Percentiles rank a stretch among this genome's conserved stretches.
phyloP scores from a whole-genome alignment of 352 stramenopile species.

The Globisporangium spinosum region DNA sequence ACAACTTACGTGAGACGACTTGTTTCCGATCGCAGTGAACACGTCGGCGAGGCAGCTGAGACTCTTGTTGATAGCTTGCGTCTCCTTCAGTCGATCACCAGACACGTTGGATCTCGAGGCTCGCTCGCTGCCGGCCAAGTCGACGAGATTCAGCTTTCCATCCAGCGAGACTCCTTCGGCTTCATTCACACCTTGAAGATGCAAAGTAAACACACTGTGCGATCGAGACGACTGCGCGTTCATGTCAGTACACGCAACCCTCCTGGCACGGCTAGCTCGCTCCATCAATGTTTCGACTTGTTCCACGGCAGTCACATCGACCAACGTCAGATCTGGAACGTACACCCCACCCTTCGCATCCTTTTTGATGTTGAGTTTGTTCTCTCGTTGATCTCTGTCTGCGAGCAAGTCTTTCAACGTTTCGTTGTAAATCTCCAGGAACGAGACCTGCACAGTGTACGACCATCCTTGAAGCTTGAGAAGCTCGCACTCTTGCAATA shows the following conservation, averaged over 20 bases:
- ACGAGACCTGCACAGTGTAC: slow-evolving; percentile 95
- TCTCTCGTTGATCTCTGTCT: slow-evolving; percentile 43
- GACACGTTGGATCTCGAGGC: slow-evolving; percentile 84
- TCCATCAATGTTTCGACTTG: slow-evolving; percentile 83
- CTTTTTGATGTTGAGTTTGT: slow-evolving; percentile 72
- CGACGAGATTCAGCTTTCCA: slow-evolving; percentile 74
- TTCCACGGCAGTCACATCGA: slow-evolving; percentile 46
- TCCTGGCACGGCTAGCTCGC: slow-evolving; percentile 54
- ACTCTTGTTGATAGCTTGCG: slow-evolving; percentile 98
- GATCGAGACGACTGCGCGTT: slow-evolving; percentile 78
- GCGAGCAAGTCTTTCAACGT: slow-evolving; percentile 95
- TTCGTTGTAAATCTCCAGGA: slow-evolving; percentile 99
- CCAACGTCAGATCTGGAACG: slow-evolving; percentile 58
- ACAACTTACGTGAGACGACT: slow-evolving; percentile 88
- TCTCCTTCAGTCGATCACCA: slow-evolving; percentile 94
- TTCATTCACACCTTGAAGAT: slow-evolving; percentile 84
- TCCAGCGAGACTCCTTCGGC: slow-evolving; percentile 56
- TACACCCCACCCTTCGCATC: slow-evolving; percentile 58
- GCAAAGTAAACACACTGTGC: slow-evolving; percentile 80
- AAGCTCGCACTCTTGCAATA: slow-evolving; percentile 65
- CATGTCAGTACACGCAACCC: slow-evolving; percentile 93
- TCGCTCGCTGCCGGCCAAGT: slow-evolving; percentile 80
- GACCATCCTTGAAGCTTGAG: slow-evolving; percentile 87
- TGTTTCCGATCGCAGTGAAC: slow-evolving; percentile 95
- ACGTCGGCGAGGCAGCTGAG: slow-evolving; percentile 98